Conservation (phyloP, 2,329 filamentous ascomycete genomes). For the Colletotrichum paranaense region DNA sequence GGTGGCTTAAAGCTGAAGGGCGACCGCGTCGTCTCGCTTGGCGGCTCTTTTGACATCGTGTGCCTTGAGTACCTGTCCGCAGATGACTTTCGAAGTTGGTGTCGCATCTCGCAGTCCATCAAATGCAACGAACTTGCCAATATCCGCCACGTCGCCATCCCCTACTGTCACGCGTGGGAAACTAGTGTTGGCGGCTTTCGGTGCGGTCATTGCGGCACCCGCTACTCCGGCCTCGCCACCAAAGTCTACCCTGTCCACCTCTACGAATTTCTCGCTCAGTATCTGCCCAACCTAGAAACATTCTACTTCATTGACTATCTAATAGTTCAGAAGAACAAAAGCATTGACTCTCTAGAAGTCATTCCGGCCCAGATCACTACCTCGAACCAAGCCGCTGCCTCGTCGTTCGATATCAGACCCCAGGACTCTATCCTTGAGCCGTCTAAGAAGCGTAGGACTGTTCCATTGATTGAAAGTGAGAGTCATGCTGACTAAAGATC, state of each 20-base stretch:
- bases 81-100: conserved; percentile 41
- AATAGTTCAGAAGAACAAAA: conserved; percentile 45
- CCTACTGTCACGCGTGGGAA: conserved; percentile 55
- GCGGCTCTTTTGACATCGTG: conserved; percentile 44
- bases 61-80: conserved; percentile 49
- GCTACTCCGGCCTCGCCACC: conserved; percentile 41
- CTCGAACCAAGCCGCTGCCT: conserved; percentile 9
- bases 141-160: conserved; percentile 53
- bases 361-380: background rate
- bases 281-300: conserved; percentile 53
- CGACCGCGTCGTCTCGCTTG: conserved; percentile 45
- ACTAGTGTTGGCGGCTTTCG: conserved; percentile 39
- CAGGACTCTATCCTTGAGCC: background rate
- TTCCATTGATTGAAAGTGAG: too few relatives aligned
- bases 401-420: background rate
- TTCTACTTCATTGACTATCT: conserved; percentile 59
- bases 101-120: conserved; percentile 41
- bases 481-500: background rate
- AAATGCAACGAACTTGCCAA: conserved; percentile 44
- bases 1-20: conserved; percentile 40
- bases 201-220: conserved; percentile 48
- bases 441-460: background rate
- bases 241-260: conserved; percentile 52
- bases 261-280: conserved; percentile 56
- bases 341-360: background rate